Evolutionary conservation across 108 stramenopile species (phyloP).

Genomic region (Aurantiochytrium sp.): DNA sequence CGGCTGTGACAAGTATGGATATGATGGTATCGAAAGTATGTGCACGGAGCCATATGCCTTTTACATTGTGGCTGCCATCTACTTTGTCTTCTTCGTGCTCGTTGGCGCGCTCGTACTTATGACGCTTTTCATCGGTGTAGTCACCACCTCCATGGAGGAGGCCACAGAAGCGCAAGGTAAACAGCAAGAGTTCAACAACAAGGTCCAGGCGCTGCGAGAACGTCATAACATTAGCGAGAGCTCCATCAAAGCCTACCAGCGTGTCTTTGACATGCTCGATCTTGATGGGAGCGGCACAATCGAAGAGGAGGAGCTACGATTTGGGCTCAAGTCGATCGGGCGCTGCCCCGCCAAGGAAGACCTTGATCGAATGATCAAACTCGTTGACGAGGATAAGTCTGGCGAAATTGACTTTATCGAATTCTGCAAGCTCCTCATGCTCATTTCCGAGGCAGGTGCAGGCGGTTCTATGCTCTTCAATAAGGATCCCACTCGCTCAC

Average conservation of each 20-base stretch:
- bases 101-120: slow-evolving; percentile 39
- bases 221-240: not conserved
- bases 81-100: slow-evolving; percentile 22
- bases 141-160: slow-evolving; percentile 39
- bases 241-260: not conserved
- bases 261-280: slow-evolving; percentile 32
- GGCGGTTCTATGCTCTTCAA: not conserved
- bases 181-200: slow-evolving; percentile 2
- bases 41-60: not conserved
- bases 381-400: slow-evolving; percentile 23
- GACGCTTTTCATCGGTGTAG: slow-evolving; percentile 41
- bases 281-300: slow-evolving; percentile 33
- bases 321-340: slow-evolving; percentile 29
- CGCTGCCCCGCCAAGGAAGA: slow-evolving; percentile 1
- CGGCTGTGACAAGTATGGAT: not conserved
- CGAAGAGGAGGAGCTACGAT: slow-evolving; percentile 29
- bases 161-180: slow-evolving; percentile 23
- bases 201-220: not conserved
- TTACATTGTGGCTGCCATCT: slow-evolving; percentile 21
- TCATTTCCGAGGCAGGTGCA: not conserved
- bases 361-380: slow-evolving; percentile 23
- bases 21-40: not conserved
- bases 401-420: slow-evolving; percentile 34
- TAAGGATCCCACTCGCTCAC: not conserved
- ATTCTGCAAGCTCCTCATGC: slow-evolving; percentile 23